phyloP scores from a whole-genome alignment of 1,139 yeast genomes.

The Blastobotrys serpentis region DNA sequence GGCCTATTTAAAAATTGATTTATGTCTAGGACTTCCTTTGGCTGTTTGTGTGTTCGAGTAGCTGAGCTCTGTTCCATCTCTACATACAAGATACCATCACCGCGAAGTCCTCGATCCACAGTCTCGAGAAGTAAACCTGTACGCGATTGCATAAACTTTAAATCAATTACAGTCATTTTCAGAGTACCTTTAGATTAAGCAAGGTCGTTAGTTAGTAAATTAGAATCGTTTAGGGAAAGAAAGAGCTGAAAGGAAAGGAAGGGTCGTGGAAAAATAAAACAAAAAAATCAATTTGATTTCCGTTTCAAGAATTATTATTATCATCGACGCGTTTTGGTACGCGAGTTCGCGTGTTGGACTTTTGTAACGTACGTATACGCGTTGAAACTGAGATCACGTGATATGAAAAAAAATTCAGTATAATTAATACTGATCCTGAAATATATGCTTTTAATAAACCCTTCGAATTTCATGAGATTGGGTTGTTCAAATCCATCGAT shows the following conservation, averaged over 20 bases:
- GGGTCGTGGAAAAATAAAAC: background rate
- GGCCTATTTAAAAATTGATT: conserved; percentile 9
- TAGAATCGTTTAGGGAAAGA: background rate
- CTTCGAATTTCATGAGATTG: no score
- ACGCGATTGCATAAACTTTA: conserved; percentile 4
- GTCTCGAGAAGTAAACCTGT: background rate
- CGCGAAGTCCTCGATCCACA: conserved; percentile 2
- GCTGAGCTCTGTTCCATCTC: background rate
- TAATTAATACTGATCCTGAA: no score
- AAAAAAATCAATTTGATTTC: background rate
- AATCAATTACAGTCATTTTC: background rate
- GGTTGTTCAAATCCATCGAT: no score
- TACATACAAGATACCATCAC: conserved; percentile 6
- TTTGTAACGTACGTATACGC: no score
- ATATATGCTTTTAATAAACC: no score
- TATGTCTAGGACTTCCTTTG: conserved; percentile 8
- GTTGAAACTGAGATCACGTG: no score
- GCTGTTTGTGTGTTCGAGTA: background rate
- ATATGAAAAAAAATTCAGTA: no score
- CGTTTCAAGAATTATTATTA: background rate
- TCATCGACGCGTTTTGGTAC: background rate
- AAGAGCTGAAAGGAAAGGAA: background rate
- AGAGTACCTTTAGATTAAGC: background rate
- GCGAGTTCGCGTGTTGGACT: conserved; percentile 1
- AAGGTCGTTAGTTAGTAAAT: background rate